Conservation (phyloP, 148 eudicot species). For the Chenopodium berlandieri region DNA sequence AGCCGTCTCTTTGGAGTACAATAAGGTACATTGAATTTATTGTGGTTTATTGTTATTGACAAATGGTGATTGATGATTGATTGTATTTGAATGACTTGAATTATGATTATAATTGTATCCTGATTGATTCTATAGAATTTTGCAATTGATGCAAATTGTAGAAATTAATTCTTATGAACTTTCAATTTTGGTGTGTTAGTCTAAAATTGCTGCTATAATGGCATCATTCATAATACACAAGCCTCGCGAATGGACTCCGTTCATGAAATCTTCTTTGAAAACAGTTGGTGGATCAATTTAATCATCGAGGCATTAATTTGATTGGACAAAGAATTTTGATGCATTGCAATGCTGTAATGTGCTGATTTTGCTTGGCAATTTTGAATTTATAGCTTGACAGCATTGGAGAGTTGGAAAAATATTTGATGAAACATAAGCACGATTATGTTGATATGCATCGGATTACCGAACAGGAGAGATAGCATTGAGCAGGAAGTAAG, state of each 20-base stretch:
- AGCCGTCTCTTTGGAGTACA: slow-evolving; percentile 63
- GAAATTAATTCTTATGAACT: slow-evolving; percentile 8
- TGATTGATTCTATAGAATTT: too few species aligned
- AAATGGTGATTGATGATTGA: neutral
- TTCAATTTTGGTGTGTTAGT: slow-evolving; percentile 38
- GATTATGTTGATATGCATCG: slow-evolving; percentile 92
- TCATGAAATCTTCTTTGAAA: slow-evolving; percentile 72
- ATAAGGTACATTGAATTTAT: slow-evolving; percentile 46
- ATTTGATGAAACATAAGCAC: slow-evolving; percentile 72
- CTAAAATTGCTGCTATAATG: slow-evolving; percentile 78
- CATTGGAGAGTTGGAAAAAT: slow-evolving; percentile 69
- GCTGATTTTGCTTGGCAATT: slow-evolving; percentile 2
- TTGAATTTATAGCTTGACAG: slow-evolving; percentile 65
- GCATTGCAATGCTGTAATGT: neutral
- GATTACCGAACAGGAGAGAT: slow-evolving; percentile 83
- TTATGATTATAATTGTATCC: too few species aligned
- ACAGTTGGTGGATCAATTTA: slow-evolving; percentile 48
- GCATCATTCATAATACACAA: slow-evolving; percentile 90
- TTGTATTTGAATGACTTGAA: neutral
- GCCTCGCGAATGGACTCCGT: slow-evolving; percentile 72
- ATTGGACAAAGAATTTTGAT: neutral
- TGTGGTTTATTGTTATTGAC: too few species aligned
- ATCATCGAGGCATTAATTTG: neutral
- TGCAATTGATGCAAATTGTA: neutral
- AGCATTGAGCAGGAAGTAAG: slow-evolving; percentile 97